Evolutionary conservation across 768 basidiomycete species (phyloP), one percentile per base, ranked within the genome.

Genomic region (Dacryopinax spathularia): DNA sequence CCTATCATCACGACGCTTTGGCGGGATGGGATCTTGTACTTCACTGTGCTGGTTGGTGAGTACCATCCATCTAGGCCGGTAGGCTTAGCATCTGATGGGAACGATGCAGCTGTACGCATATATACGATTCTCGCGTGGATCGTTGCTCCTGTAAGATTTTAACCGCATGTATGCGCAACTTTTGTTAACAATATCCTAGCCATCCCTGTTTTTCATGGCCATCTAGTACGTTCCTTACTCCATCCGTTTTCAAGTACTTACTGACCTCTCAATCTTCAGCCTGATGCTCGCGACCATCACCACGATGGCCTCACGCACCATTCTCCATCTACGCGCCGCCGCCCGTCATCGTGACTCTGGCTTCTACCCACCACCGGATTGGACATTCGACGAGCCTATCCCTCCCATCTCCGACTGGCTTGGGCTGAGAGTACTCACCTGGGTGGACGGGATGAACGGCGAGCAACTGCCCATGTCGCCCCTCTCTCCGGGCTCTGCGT

Each of bases 231-330:
- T 22, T 18, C 22, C 39, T 6, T 18, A 18, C 39, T 22, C 7
- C 39, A 22, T 22, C 22, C 16, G 18, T 6, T 6, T 41, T 15
- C 7, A 5, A 15, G 22, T 18, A 22, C 48, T 56, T 9, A 56
- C 25, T 5, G 25, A 18, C 13, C n/a, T n/a, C n/a, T n/a, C n/a
- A n/a, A 5, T 29, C 6, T 31, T 3, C 48, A 56, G 48, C 25
- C 48, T 56, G 3, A 56, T 56, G 48, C 48, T 56, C 48, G 48
- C 48, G 15, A 56, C 48, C 48, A 56, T 56, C 25, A 56, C 48
- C 15, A 56, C 48, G 5, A 56, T 56, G 48, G 48, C 48, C 5
- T 56, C 48, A 29, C 48, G 48, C 22, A 56, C 48, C 5, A 56
- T 56, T 29, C 48, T 56, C 13, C 48, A 56, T 18, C 48, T 56